Evolutionary conservation across 1,284 basidiomycete species (phyloP).

Genomic region (Abortiporus biennis): DNA sequence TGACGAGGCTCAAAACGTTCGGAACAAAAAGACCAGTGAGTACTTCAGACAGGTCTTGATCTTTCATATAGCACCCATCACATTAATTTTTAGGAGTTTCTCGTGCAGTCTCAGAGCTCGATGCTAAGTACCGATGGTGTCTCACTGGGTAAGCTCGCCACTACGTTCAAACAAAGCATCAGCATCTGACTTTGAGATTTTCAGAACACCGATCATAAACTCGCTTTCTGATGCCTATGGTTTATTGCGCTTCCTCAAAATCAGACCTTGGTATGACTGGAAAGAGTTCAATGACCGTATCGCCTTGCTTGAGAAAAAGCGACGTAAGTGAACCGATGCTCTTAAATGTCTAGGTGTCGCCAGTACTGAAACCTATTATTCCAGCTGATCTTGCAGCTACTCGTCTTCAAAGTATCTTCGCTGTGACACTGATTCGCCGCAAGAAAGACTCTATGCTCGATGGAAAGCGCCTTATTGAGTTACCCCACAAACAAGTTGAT

Average conservation of each 20-base stretch:
- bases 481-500: slow-evolving; percentile 47
- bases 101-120: slow-evolving; percentile 40
- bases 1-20: slow-evolving; percentile 52
- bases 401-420: slow-evolving; percentile 46
- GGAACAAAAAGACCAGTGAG: slow-evolving; percentile 44
- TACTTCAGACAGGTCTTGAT: neutral
- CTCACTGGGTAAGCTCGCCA: slow-evolving; percentile 45
- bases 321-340: slow-evolving; percentile 13
- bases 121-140: slow-evolving; percentile 43
- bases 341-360: neutral
- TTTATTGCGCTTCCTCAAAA: slow-evolving; percentile 43
- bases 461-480: slow-evolving; percentile 53
- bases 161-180: neutral
- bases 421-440: slow-evolving; percentile 43
- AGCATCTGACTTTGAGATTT: neutral
- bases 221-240: slow-evolving; percentile 43
- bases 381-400: slow-evolving; percentile 40
- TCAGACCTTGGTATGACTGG: slow-evolving; percentile 50
- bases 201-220: slow-evolving; percentile 54
- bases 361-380: neutral
- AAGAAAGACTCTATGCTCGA: slow-evolving; percentile 47
- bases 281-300: slow-evolving; percentile 40
- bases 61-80: slow-evolving; percentile 4
- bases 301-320: slow-evolving; percentile 35
- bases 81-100: slow-evolving; percentile 31